Base-by-base conservation (phyloP, 345 rosid species). In the Sisymbrium irio region DNA sequence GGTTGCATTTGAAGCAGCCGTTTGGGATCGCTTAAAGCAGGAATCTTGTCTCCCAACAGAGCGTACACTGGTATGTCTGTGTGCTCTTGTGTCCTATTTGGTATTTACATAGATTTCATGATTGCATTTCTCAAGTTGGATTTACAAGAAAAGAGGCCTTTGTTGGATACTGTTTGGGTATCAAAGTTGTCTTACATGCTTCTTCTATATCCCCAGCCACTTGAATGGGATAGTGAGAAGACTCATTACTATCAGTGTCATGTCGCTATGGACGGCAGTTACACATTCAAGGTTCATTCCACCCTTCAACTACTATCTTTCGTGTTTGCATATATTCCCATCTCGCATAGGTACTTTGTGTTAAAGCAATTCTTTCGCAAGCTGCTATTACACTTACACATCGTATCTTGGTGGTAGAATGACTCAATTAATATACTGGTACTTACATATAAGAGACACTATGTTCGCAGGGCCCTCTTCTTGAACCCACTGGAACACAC, bases 401-500 rank as follows among this genome's bases (percentile, higher is more conserved):
- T 42, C 6, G 3, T 22, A 46, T 72, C 13, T 37, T 5, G 15
- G 5, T 54, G 8, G 56, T 22, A 51, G 3, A 44, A 57, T 28
- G 63, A 32, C n/a, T 47, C 13, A 20, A 47, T 47, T 22, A 22
- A 22, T 22, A 22, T 47, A 19, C 28, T 19, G 20, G 28, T 49
- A 49, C 54, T 46, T 46, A 45, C 18, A 46, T 46, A 45, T 46
- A 46, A 46, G 53, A 18, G 13, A 15, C 28, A 41, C 47, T 76
- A 1, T 64, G 62, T 69, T 62, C 57, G 17, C 69, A 90, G 98
- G 98, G 95, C 5, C 98, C 97, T 62, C 77, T 55, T 50, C 63
- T 82, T 13, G 65, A 80, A 12, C 56, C 45, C 56, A 69, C 70
- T 36, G 80, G 67, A 73, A 87, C 87, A 67, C 89, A 84, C 75